Percentiles rank a stretch among this genome's conserved stretches.
Conservation (phyloP, 805 yeast genomes). For the Saccharomycopsis guyanensis region DNA sequence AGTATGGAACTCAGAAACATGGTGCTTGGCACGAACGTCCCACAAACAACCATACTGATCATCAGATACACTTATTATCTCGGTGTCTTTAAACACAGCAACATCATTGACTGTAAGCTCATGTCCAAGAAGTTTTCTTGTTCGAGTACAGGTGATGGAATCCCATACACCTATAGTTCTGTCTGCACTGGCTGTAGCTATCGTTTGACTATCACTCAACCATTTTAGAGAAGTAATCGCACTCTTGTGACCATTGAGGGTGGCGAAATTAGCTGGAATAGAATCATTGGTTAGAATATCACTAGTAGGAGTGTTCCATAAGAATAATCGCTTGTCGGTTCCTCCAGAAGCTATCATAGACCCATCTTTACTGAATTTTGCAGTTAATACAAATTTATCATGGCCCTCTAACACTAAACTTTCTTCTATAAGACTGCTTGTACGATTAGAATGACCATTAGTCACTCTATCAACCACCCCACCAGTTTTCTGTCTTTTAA, state of each 20-base stretch:
- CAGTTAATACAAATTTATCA: conserved; percentile 43
- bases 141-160: conserved; percentile 43
- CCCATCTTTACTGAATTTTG: conserved; percentile 47
- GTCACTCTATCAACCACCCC: background rate
- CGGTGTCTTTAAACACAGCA: conserved; percentile 24
- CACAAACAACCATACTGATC: conserved; percentile 54
- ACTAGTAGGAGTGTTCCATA: conserved; percentile 26
- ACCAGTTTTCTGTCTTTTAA: conserved; percentile 5
- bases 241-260: conserved; percentile 48
- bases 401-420: conserved; percentile 40
- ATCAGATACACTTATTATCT: conserved; percentile 50
- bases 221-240: conserved; percentile 58
- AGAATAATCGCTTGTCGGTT: conserved; percentile 39
- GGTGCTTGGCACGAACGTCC: conserved; percentile 54
- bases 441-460: background rate
- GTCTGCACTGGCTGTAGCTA: conserved; percentile 56
- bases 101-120: conserved; percentile 49
- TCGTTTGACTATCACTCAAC: conserved; percentile 32
- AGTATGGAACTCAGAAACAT: conserved; percentile 34
- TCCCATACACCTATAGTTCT: conserved; percentile 58
- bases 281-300: conserved; percentile 8
- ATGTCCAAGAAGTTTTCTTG: conserved; percentile 49
- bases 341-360: conserved; percentile 55
- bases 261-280: conserved; percentile 35
- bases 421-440: conserved; percentile 4